Base-by-base conservation (phyloP, 345 rosid species). In the Trapa incisa region DNA sequence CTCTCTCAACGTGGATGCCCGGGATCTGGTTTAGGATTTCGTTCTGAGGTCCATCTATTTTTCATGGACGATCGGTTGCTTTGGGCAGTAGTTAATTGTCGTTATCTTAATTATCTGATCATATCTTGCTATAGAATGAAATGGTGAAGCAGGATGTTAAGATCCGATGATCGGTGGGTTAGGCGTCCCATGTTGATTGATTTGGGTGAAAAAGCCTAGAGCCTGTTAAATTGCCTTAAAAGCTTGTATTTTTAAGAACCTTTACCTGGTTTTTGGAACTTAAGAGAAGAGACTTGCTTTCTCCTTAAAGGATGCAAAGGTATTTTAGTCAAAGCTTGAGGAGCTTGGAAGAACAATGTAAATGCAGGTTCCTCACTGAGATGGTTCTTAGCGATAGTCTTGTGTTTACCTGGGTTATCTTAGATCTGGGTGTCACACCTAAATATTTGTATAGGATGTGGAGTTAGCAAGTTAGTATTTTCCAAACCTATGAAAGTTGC, bases 21-120 rank as follows among this genome's bases (percentile, higher is more conserved):
- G 63, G 56, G 70, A 67, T 67, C 70, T 67, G 63, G 5, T 56
- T 37, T 22, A 22, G 43, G 43, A 22, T 22, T 22, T 22, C 29
- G 29, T 41, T 41, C 7, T 41, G 43, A 41, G 43, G 43, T 41
- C 7, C 43, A 41, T 41, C 43, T 41, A 4, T 11, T 45, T 45
- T 45, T 45, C 48, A 11, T 11, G 1, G 43, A 35, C 14, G 45
- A 42, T 67, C 45, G 33, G 33, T 67, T 45, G 53, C 4, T 53
- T 47, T 22, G 29, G 35, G 22, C 22, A 47, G 52, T 17, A 65
- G 33, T 43, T 6, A 1, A 38, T 37, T 65, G 17, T 43, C 35
- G 6, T 17, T 33, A 2, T 6, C 67, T 58, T 32, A 16, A 7
- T 35, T 58, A 9, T 11, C 15, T 10, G 5, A 3, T 29, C 6